A percentile compares a stretch with the other conserved stretches of the same genome.
These are phyloP conservation scores for Curvularia spicifera DNA, from an alignment of 2,329 filamentous ascomycete genomes.

Conservation along the genomic window DNA sequence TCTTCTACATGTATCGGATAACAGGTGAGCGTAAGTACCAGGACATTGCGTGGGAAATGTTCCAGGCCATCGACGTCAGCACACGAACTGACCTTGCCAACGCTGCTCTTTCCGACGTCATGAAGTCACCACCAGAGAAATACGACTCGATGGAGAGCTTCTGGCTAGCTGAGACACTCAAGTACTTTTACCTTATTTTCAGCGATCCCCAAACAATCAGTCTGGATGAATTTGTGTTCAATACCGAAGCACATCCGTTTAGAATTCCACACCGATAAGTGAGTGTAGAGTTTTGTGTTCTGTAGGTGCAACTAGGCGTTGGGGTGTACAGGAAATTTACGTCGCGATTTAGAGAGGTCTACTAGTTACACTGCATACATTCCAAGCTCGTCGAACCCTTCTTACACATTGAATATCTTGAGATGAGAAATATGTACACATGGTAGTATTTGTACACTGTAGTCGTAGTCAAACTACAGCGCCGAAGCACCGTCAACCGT, in stretches of 20 bases:
- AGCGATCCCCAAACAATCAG: conserved; percentile 51
- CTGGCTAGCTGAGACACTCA: conserved; percentile 58
- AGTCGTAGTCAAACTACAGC: background rate
- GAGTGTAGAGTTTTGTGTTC: background rate
- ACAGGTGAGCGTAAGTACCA: conserved; percentile 59
- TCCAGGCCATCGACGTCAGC: conserved; percentile 50
- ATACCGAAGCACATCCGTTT: conserved; percentile 57
- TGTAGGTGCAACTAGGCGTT: background rate
- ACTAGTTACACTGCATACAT: background rate
- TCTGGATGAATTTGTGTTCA: conserved; percentile 55
- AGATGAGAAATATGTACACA: background rate
- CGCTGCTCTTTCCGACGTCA: conserved; percentile 54
- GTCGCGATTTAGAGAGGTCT: background rate
- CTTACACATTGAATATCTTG: background rate
- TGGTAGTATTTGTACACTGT: background rate
- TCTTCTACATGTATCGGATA: conserved; percentile 66
- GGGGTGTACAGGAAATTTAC: background rate
- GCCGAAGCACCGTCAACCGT: background rate
- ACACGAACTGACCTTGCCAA: conserved; percentile 54
- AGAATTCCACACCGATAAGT: conserved; percentile 13
- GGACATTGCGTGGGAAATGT: conserved; percentile 58
- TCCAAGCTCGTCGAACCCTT: background rate
- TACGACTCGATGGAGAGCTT: conserved; percentile 57
- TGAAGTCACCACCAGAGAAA: conserved; percentile 45
- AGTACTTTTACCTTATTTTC: conserved; percentile 59